A percentile compares a stretch with the other conserved stretches of the same genome.
Conservation (phyloP, 768 basidiomycete species). For the Psilocybe cubensis region DNA sequence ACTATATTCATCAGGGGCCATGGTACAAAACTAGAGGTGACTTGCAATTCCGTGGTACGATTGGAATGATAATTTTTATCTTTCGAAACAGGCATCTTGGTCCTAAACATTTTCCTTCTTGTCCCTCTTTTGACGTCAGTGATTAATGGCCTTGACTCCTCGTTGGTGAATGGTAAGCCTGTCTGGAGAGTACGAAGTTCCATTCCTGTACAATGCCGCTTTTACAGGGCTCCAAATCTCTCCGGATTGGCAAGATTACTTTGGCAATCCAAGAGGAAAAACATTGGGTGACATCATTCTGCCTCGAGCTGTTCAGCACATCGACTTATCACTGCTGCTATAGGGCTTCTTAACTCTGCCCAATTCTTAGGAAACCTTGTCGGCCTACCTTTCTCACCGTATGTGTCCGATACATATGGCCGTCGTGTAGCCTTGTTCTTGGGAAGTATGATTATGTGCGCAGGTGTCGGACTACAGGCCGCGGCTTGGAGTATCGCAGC, state of each 20-base stretch:
- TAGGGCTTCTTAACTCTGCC: slow-evolving; percentile 68
- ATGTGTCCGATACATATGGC: slow-evolving; percentile 61
- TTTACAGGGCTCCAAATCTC: slow-evolving; percentile 69
- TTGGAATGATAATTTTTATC: background rate
- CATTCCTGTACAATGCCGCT: slow-evolving; percentile 17
- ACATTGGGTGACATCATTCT: slow-evolving; percentile 44
- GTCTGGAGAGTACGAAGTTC: background rate
- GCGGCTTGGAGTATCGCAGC: slow-evolving; percentile 47
- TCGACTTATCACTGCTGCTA: background rate
- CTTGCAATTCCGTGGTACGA: slow-evolving; percentile 13
- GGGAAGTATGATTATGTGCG: slow-evolving; percentile 66
- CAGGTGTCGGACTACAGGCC: slow-evolving; percentile 63
- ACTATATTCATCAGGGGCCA: slow-evolving; percentile 59
- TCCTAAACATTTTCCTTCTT: slow-evolving; percentile 60
- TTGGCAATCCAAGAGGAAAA: slow-evolving; percentile 53
- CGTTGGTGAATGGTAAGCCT: slow-evolving; percentile 56
- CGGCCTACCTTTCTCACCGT: slow-evolving; percentile 67
- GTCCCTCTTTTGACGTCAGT: slow-evolving; percentile 68
- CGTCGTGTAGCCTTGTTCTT: slow-evolving; percentile 61
- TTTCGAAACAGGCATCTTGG: slow-evolving; percentile 48
- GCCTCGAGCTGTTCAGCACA: background rate
- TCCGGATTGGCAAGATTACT: slow-evolving; percentile 63
- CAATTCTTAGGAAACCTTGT: slow-evolving; percentile 63
- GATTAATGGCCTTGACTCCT: slow-evolving; percentile 71
- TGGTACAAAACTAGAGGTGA: slow-evolving; percentile 68